phyloP scores from a whole-genome alignment of 805 yeast species.

The Yamadazyma phyllophila region DNA sequence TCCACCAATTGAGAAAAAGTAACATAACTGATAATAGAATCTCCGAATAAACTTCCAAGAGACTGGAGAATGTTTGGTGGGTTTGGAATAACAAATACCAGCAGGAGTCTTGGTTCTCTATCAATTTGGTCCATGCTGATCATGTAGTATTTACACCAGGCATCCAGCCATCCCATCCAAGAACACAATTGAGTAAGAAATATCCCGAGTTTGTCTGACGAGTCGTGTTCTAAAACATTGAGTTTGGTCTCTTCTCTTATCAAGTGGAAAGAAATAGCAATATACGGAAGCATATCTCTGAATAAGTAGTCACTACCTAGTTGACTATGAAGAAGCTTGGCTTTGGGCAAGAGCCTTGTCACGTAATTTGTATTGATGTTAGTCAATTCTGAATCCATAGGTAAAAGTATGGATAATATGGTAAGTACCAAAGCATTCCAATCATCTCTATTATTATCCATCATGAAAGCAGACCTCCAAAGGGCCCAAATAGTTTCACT shows the following conservation, averaged over 20 bases:
- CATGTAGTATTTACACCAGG: constrained; percentile 61
- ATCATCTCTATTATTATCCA: constrained; percentile 45
- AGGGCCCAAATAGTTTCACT: constrained; percentile 57
- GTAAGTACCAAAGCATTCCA: constrained; percentile 61
- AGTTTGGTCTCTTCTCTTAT: constrained; percentile 72
- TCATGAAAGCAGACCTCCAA: constrained; percentile 57
- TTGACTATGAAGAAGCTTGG: constrained; percentile 25
- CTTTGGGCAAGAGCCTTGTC: constrained; percentile 30
- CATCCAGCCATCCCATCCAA: constrained; percentile 74
- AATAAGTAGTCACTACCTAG: constrained; percentile 39
- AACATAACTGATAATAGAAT: constrained; percentile 50
- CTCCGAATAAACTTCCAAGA: constrained; percentile 48
- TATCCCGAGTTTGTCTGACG: constrained; percentile 43
- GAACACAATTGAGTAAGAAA: constrained; percentile 59
- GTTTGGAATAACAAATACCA: constrained; percentile 44
- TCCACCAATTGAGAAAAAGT: constrained; percentile 68
- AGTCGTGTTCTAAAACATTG: constrained; percentile 42
- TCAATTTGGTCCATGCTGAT: constrained; percentile 34
- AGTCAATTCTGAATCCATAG: constrained; percentile 31
- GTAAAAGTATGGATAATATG: constrained; percentile 48
- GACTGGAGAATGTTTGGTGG: constrained; percentile 65
- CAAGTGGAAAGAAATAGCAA: constrained; percentile 68
- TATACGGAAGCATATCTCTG: constrained; percentile 57
- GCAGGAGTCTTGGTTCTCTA: constrained; percentile 37
- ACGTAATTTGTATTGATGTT: constrained; percentile 22